Percentiles rank a stretch among this genome's conserved stretches.
Conservation (phyloP, 1,139 yeast species). For the Magnusiomyces paraingens region DNA sequence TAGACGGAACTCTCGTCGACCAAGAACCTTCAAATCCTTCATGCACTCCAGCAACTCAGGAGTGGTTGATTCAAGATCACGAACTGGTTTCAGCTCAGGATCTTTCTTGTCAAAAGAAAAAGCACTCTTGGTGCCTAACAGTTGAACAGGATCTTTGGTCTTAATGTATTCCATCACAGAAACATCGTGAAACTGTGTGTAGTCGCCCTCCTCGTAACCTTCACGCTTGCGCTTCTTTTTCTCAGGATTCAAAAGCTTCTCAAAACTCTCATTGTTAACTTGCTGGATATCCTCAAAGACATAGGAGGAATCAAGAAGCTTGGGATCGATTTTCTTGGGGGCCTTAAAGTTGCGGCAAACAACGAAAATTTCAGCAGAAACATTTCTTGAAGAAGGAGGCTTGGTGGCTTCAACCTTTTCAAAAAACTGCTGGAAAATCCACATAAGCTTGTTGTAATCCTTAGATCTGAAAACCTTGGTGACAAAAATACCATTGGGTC, state of each 20-base stretch:
- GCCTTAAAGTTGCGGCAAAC: slow-evolving; percentile 95
- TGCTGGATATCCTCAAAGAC: slow-evolving; percentile 85
- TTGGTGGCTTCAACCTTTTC: slow-evolving; percentile 97
- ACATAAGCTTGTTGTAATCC: slow-evolving; percentile 92
- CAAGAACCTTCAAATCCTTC: slow-evolving; percentile 86
- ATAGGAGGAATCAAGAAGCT: slow-evolving; percentile 82
- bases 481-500: slow-evolving; percentile 92
- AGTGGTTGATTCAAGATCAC: slow-evolving; percentile 68
- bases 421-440: slow-evolving; percentile 95
- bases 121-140: slow-evolving; percentile 56
- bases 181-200: slow-evolving; percentile 65
- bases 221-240: slow-evolving; percentile 84
- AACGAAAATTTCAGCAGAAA: slow-evolving; percentile 97
- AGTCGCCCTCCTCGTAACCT: slow-evolving; percentile 96
- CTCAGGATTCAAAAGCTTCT: slow-evolving; percentile 91
- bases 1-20: slow-evolving; percentile 83
- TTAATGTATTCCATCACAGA: slow-evolving; percentile 74
- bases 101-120: slow-evolving; percentile 48
- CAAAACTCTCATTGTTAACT: slow-evolving; percentile 69
- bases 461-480: slow-evolving; percentile 96
- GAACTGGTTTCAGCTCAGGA: slow-evolving; percentile 65
- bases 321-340: slow-evolving; percentile 89
- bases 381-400: slow-evolving; percentile 98
- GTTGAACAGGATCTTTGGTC: slow-evolving; percentile 76
- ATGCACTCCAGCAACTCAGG: slow-evolving; percentile 74